These are phyloP conservation scores for Alternaria triticina DNA, from an alignment of 2,329 filamentous ascomycete species.

Conservation along the genomic window DNA sequence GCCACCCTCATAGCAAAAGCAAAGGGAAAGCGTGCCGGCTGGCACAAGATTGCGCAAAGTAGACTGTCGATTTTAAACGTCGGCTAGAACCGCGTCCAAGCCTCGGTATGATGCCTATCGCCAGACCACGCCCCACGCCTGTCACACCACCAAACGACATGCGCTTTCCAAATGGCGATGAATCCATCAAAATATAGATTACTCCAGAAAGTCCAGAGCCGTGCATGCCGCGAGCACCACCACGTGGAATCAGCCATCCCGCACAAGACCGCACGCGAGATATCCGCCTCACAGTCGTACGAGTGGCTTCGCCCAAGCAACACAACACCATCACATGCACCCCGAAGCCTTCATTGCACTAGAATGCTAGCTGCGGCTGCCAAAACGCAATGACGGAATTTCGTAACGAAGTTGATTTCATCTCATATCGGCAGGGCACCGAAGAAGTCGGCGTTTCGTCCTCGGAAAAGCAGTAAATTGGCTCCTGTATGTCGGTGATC, in stretches of 20 bases:
- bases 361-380: background rate
- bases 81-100: background rate
- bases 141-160: background rate
- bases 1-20: background rate
- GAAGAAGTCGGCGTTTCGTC: accelerated
- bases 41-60: background rate
- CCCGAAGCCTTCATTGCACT: background rate
- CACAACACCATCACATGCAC: background rate
- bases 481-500: background rate
- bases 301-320: background rate
- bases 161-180: background rate
- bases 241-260: background rate
- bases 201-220: background rate
- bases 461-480: background rate
- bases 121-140: background rate
- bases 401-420: accelerated
- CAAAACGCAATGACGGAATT: background rate
- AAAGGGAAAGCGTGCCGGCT: background rate
- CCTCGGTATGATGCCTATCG: background rate
- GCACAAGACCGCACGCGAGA: background rate
- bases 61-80: background rate
- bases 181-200: background rate
- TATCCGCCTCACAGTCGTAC: background rate
- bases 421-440: background rate
- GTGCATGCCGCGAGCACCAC: background rate